phyloP scores from a whole-genome alignment of 2,329 filamentous ascomycete species.

The Incumbomyces delicatus region DNA sequence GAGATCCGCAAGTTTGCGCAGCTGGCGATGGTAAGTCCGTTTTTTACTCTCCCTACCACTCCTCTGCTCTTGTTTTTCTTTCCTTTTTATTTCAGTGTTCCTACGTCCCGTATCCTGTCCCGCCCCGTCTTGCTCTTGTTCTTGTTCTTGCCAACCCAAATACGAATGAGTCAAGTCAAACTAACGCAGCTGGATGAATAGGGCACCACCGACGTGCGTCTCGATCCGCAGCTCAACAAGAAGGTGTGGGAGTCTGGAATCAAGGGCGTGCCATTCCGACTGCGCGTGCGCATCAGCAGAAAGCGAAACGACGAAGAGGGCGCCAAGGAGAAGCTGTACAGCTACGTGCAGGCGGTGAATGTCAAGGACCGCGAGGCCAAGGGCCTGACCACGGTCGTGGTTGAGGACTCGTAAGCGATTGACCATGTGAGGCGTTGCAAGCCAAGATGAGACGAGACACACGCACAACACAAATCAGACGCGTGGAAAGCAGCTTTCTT shows the following conservation, averaged over 20 bases:
- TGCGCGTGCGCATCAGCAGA: slow-evolving; percentile 96
- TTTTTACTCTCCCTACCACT: slow-evolving; percentile 1
- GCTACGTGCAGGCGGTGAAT: slow-evolving; percentile 98
- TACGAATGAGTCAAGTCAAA: too few species aligned
- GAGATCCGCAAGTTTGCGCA: slow-evolving; percentile 94
- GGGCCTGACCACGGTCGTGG: slow-evolving; percentile 86
- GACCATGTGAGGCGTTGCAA: background rate
- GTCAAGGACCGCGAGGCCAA: slow-evolving; percentile 81
- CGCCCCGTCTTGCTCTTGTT: background rate
- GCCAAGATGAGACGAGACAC: background rate
- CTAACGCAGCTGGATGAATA: too few species aligned
- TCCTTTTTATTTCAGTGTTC: background rate
- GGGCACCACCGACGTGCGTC: slow-evolving; percentile 93
- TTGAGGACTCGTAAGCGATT: slow-evolving; percentile 51
- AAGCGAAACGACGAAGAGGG: slow-evolving; percentile 99
- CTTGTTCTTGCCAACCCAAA: too few species aligned
- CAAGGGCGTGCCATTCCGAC: slow-evolving; percentile 96
- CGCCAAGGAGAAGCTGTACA: slow-evolving; percentile 99
- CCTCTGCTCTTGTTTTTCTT: background rate
- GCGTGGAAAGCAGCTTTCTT: too few species aligned
- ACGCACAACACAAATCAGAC: too few species aligned
- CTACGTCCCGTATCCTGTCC: slow-evolving; percentile 1
- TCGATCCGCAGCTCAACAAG: slow-evolving; percentile 99
- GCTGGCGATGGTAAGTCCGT: slow-evolving; percentile 91
- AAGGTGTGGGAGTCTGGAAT: slow-evolving; percentile 99